phyloP scores from a whole-genome alignment of 2,329 filamentous ascomycete species.

The Myriosclerotinia curreyana region DNA sequence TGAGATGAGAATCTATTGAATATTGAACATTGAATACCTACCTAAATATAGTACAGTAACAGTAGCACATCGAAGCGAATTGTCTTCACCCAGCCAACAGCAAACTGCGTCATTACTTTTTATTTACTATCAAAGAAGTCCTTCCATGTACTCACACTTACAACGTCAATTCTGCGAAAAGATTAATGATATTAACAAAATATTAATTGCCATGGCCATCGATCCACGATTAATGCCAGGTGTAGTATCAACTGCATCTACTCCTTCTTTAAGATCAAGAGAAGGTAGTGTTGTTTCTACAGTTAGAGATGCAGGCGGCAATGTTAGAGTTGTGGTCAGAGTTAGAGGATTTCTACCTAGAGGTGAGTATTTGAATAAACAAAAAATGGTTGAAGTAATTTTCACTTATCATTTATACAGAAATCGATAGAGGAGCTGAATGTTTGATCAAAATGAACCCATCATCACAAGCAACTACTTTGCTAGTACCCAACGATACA shows the following conservation, averaged over 20 bases:
- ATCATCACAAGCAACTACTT: slow-evolving; percentile 75
- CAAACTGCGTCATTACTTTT: slow-evolving; percentile 12
- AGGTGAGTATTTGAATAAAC: slow-evolving; percentile 60
- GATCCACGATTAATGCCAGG: slow-evolving; percentile 48
- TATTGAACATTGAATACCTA: not conserved
- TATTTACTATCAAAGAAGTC: not conserved
- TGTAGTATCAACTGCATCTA: slow-evolving; percentile 66
- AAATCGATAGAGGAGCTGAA: slow-evolving; percentile 73
- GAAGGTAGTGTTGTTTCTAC: slow-evolving; percentile 62
- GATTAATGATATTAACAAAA: slow-evolving; percentile 36
- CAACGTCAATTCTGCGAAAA: slow-evolving; percentile 33
- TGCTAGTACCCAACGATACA: slow-evolving; percentile 64
- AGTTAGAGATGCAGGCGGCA: slow-evolving; percentile 60
- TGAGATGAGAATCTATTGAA: not conserved
- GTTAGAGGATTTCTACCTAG: slow-evolving; percentile 75
- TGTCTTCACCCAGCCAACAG: slow-evolving; percentile 19
- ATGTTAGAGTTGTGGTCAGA: slow-evolving; percentile 78
- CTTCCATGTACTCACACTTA: slow-evolving; percentile 35
- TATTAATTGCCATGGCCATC: slow-evolving; percentile 43
- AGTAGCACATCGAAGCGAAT: not conserved
- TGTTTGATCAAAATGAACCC: slow-evolving; percentile 94
- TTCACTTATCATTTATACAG: slow-evolving; percentile 47
- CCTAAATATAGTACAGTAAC: too few species aligned
- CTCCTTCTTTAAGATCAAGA: slow-evolving; percentile 71
- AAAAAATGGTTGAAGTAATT: too few species aligned